A percentile compares a stretch with the other conserved stretches of the same genome.
These are phyloP conservation scores for Herpetomonas tarakana DNA, from an alignment of 208 protist genomes.

Conservation along the genomic window DNA sequence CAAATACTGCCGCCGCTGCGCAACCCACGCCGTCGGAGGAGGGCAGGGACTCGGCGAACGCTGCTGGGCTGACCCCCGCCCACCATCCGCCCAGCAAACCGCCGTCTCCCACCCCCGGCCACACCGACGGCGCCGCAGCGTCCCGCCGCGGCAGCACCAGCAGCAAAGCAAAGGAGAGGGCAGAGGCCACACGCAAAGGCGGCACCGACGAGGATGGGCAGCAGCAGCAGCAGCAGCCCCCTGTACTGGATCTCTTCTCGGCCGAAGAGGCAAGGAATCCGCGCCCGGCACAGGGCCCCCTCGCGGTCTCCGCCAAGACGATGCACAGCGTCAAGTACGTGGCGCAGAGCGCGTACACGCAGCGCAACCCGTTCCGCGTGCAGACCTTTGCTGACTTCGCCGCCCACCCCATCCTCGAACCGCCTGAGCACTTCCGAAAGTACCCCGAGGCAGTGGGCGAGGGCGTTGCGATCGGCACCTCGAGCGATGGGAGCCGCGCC, in stretches of 20 bases:
- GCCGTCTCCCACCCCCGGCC: too few relatives aligned
- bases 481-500: conserved; percentile 17
- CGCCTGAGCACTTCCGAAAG: conserved; percentile 22
- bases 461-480: conserved; percentile 4
- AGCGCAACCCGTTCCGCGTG: conserved; percentile 68
- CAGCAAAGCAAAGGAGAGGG: too few relatives aligned
- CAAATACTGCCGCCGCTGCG: too few relatives aligned
- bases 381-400: conserved; percentile 72
- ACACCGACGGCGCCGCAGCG: too few relatives aligned
- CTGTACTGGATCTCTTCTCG: background rate
- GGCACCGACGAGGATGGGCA: too few relatives aligned
- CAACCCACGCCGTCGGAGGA: too few relatives aligned
- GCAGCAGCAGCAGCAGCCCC: too few relatives aligned
- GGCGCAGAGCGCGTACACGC: conserved; percentile 59
- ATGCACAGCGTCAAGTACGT: conserved; percentile 24
- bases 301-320: background rate
- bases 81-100: too few relatives aligned
- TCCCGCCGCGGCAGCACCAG: too few relatives aligned
- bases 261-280: background rate
- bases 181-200: too few relatives aligned
- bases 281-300: background rate
- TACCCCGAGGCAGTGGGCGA: conserved; percentile 23
- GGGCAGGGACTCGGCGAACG: too few relatives aligned
- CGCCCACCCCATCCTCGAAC: conserved; percentile 38
- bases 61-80: too few relatives aligned